A percentile compares a stretch with the other conserved stretches of the same genome.
Conservation (phyloP, 2,329 filamentous ascomycete genomes). For the Apiospora arundinis region DNA sequence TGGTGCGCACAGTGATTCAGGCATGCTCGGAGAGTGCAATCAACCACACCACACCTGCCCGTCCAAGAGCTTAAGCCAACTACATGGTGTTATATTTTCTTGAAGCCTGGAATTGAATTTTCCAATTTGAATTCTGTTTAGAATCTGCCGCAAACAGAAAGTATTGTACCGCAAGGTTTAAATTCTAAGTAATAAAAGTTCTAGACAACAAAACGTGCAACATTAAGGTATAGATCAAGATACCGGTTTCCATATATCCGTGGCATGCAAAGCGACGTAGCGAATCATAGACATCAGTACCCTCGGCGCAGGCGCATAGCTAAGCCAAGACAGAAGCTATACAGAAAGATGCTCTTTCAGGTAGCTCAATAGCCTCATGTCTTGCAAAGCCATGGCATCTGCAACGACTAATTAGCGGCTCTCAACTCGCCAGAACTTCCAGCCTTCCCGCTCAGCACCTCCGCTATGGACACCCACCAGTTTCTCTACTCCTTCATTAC, state of each 20-base stretch:
- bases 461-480: slow-evolving; percentile 81
- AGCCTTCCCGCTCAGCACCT: slow-evolving; percentile 74
- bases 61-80: neutral
- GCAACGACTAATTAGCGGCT: slow-evolving; percentile 38
- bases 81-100: neutral
- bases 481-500: slow-evolving; percentile 83
- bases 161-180: neutral
- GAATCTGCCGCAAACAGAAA: neutral
- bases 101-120: neutral
- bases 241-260: neutral
- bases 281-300: neutral
- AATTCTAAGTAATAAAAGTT: neutral
- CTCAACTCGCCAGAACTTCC: slow-evolving; percentile 84
- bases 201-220: neutral
- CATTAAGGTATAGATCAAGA: neutral
- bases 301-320: neutral
- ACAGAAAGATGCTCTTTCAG: neutral
- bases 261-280: neutral
- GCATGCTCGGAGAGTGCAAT: neutral
- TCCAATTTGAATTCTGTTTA: neutral
- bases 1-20: neutral
- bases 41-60: neutral
- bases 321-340: neutral
- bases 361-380: neutral
- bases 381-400: neutral